These are phyloP conservation scores for Gossypium mustelinum DNA, from an alignment of 345 rosid species.

Conservation along the genomic window DNA sequence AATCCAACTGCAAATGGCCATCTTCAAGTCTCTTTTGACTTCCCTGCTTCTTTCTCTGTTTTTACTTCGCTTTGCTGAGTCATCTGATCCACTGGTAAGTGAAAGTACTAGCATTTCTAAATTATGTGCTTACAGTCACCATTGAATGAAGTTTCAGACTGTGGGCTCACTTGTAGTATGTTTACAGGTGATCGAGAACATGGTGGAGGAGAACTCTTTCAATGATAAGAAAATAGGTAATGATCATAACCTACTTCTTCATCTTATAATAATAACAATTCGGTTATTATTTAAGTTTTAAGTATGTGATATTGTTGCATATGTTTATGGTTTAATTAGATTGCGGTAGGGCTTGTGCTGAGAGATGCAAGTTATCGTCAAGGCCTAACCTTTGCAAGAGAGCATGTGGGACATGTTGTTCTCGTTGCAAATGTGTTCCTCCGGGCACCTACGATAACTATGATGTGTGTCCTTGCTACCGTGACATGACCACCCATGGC, in stretches of 20 bases:
- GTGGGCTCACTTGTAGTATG: background rate
- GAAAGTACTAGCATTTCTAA: background rate
- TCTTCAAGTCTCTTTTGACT: conserved; percentile 37
- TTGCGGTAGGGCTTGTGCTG: conserved; percentile 53
- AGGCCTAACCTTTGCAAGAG: conserved; percentile 57
- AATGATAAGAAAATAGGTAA: conserved; percentile 1
- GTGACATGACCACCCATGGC: conserved; percentile 62
- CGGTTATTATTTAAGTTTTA: background rate
- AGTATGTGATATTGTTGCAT: background rate
- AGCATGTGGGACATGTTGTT: conserved; percentile 77
- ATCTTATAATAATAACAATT: background rate
- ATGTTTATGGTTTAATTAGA: conserved; percentile 28
- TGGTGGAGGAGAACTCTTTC: background rate
- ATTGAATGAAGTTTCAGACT: background rate
- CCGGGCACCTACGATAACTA: conserved; percentile 66
- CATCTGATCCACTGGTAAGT: background rate
- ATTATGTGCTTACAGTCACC: background rate
- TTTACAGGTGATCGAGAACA: background rate
- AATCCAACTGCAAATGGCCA: conserved; percentile 32
- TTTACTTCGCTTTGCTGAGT: conserved; percentile 29
- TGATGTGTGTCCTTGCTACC: conserved; percentile 66
- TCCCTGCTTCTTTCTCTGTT: conserved; percentile 49
- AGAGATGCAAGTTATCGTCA: conserved; percentile 56
- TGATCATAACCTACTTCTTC: background rate
- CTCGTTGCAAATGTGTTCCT: conserved; percentile 74